A percentile compares a stretch with the other conserved stretches of the same genome.
These are phyloP conservation scores for Metschnikowia cubensis DNA, from an alignment of 805 yeast genomes.

Conservation along the genomic window DNA sequence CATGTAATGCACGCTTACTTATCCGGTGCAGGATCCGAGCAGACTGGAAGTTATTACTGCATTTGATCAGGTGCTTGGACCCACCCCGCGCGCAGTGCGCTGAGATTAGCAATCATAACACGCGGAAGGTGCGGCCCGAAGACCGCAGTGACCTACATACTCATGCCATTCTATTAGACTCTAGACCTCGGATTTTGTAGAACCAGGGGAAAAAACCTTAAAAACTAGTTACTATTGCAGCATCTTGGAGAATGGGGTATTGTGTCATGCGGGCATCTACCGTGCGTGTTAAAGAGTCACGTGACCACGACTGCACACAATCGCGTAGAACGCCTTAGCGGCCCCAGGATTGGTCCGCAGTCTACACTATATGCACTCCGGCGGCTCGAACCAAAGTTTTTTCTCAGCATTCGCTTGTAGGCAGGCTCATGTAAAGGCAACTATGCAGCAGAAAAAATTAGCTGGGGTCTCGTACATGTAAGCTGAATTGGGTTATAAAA, in stretches of 20 bases:
- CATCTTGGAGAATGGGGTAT: not conserved
- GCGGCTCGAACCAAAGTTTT: not conserved
- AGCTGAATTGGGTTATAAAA: slow-evolving; percentile 4
- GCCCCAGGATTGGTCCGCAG: not conserved
- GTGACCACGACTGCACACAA: not conserved
- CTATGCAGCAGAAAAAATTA: not conserved
- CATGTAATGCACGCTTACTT: slow-evolving; percentile 1
- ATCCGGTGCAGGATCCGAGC: slow-evolving; percentile 2
- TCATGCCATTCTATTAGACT: no score
- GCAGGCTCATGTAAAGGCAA: not conserved
- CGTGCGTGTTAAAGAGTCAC: not conserved
- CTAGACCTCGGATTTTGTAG: not conserved
- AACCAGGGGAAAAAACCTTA: no score
- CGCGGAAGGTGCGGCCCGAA: not conserved
- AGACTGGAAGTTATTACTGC: not conserved
- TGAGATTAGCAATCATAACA: not conserved
- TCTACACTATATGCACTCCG: not conserved
- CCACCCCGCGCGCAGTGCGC: not conserved
- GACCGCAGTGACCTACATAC: no score
- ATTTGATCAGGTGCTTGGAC: not conserved
- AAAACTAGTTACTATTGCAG: no score
- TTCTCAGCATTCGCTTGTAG: not conserved
- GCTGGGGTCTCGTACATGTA: slow-evolving; percentile 2
- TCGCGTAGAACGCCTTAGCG: not conserved
- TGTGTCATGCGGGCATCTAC: not conserved